Evolutionary conservation across 2,329 filamentous ascomycete genomes (phyloP), one percentile per base, ranked within the genome.

Genomic region (Dendrostoma leiphaemia): DNA sequence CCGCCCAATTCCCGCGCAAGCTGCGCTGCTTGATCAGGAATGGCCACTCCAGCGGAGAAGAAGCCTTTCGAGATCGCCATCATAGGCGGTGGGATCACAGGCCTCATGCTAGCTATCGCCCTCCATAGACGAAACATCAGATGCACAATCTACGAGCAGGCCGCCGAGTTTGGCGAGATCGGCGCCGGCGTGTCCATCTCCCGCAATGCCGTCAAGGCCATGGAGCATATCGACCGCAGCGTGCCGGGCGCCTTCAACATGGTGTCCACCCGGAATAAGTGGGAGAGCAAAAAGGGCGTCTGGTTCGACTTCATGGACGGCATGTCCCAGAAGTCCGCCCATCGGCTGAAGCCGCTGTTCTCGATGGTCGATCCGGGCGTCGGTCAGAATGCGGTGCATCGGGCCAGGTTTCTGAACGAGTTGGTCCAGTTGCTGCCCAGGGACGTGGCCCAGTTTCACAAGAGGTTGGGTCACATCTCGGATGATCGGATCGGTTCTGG

Each of bases 61-160:
- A 62, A 63, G 34, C 62, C 63, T 6, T 62, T 70, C 49, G 60
- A 67, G 46, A 53, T 73, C 43, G 71, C 71, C 53, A 68, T 74
- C 31, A 62, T 74, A 21, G 78, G 63, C 63, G 74, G 62, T 60
- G 76, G 63, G 63, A 77, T 64, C 58, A 75, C 65, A 54, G 72
- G 71, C 10, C 58, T 72, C 1, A 67, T 65, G 6, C 63, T 73
- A 7, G 67, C 70, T 3, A 65, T 73, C 24, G 60, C 59, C 15
- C 65, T 74, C 6, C 58, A 63, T 13, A 53, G 60, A 46, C 65
- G 68, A 29, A 53, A 62, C 26, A 61, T 73, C n/a, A 57, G 59
- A 2, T 61, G 64, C 53, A 70, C 63, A 9, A 54, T 74, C 19
- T 73, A 73, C 60, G 71, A 74, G 54, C 64, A 68, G 15, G 65